Evolutionary conservation across 2,329 filamentous ascomycete species (phyloP), one percentile per base, ranked within the genome.

Genomic region (Colletotrichum karsti): DNA sequence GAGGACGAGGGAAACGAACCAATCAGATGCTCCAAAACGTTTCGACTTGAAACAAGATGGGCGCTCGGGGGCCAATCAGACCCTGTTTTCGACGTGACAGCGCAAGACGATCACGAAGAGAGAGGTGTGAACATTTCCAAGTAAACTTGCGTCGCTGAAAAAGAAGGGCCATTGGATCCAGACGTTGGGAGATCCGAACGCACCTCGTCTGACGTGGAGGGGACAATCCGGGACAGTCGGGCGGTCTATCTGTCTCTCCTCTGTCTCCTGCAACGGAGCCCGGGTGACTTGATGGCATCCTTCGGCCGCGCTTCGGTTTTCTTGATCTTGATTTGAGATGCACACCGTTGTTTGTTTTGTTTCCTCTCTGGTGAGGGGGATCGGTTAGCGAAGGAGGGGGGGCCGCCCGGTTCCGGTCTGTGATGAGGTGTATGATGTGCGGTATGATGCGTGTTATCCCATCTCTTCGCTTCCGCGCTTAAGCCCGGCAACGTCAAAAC

Each of bases 31-130:
- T 8, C 18, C 20, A 26, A 22, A 28, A 41, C 30, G 41, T 33
- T 42, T 55, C 41, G 63, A 61, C 66, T 55, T 69, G 66, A 69
- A 69, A 69, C 66, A 26, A 60, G 48, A 67, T 33, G 48, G 50
- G 50, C 41, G 55, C 50, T 55, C 30, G 24, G 30, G n/a, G 39
- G 54, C 65, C 66, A 69, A 69, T 67, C 48, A 67, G 46, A 33
- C 30, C 41, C 37, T 44, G 62, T 56, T 67, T 55, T 28, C 22
- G 55, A 67, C 63, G 62, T 57, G 66, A 67, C 55, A 67, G 55
- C 66, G 46, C 54, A 33, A 56, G 60, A 42, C 60, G 60, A 68
- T 68, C 65, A 68, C 30, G 30, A 59, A 42, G 20, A 60, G 20
- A 60, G 12, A 51, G 44, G 42, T 60, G 44, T 50, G 33, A 60